phyloP scores from a whole-genome alignment of 345 rosid genomes.

The Raphanus sativus region DNA sequence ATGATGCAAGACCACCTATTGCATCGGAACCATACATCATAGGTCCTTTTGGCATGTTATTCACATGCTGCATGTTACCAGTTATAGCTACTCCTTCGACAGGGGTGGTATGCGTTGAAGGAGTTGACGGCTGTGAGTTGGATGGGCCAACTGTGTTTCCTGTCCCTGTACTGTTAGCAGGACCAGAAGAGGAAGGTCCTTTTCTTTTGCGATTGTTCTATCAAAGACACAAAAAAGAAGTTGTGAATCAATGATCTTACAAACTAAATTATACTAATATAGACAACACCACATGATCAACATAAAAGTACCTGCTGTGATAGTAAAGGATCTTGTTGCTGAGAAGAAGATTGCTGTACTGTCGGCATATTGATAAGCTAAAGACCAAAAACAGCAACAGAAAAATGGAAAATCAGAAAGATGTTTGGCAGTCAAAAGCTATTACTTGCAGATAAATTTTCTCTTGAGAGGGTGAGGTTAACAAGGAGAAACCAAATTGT shows the following conservation, averaged over 20 bases:
- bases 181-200: slow-evolving; percentile 93
- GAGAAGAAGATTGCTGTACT: slow-evolving; percentile 87
- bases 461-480: not conserved
- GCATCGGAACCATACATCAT: slow-evolving; percentile 91
- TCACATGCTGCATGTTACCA: slow-evolving; percentile 74
- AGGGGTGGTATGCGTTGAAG: slow-evolving; percentile 88
- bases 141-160: slow-evolving; percentile 93
- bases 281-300: slow-evolving; percentile 11
- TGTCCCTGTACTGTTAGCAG: slow-evolving; percentile 96
- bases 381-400: slow-evolving; percentile 19
- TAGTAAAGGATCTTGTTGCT: slow-evolving; percentile 67
- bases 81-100: slow-evolving; percentile 76
- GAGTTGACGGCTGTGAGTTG: slow-evolving; percentile 95
- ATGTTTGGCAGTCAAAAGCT: slow-evolving; percentile 11
- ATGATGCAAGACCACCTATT: slow-evolving; percentile 75
- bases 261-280: slow-evolving; percentile 20
- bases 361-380: slow-evolving; percentile 83
- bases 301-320: slow-evolving; percentile 62
- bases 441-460: slow-evolving; percentile 10
- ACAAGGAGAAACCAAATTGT: slow-evolving; percentile 24
- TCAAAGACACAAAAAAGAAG: slow-evolving; percentile 31
- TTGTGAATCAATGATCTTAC: slow-evolving; percentile 25
- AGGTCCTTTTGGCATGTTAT: slow-evolving; percentile 71
- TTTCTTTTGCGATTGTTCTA: slow-evolving; percentile 93
- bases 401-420: slow-evolving; percentile 17